Conservation (phyloP, 106 monocot genomes). For the Platanthera guangdongensis region DNA sequence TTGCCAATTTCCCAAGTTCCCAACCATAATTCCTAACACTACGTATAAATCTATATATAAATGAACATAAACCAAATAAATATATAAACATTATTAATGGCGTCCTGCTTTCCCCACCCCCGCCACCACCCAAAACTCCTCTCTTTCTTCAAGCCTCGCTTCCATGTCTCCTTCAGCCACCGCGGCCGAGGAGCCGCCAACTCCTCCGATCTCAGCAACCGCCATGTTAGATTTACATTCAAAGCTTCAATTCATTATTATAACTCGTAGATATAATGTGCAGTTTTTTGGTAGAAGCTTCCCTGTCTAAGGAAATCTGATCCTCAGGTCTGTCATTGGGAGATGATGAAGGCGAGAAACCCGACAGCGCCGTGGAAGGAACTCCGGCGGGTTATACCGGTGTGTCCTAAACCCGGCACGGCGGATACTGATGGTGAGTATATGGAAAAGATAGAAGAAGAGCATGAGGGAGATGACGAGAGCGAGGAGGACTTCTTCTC, state of each 20-base stretch:
- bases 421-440: background rate
- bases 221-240: slow-evolving; percentile 19
- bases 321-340: slow-evolving; percentile 18
- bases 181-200: background rate
- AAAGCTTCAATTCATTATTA: no score
- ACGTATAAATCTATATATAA: background rate
- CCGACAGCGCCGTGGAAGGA: background rate
- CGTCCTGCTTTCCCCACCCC: slow-evolving; percentile 27
- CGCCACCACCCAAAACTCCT: slow-evolving; percentile 15
- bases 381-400: slow-evolving; percentile 18
- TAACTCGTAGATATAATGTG: no score
- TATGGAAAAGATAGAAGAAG: background rate
- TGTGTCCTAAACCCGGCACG: background rate
- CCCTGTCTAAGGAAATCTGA: no score
- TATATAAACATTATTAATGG: background rate
- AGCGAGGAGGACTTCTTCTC: slow-evolving; percentile 64
- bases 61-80: background rate
- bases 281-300: no score
- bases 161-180: slow-evolving; percentile 27
- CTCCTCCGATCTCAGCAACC: slow-evolving; percentile 23
- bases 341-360: slow-evolving; percentile 23
- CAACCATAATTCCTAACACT: slow-evolving; percentile 17
- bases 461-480: slow-evolving; percentile 9
- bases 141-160: slow-evolving; percentile 17
- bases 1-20: background rate